Percentiles rank a stretch among this genome's conserved stretches.
These are phyloP conservation scores for Tricholoma saponaceum DNA, from an alignment of 768 basidiomycete species.

Conservation along the genomic window DNA sequence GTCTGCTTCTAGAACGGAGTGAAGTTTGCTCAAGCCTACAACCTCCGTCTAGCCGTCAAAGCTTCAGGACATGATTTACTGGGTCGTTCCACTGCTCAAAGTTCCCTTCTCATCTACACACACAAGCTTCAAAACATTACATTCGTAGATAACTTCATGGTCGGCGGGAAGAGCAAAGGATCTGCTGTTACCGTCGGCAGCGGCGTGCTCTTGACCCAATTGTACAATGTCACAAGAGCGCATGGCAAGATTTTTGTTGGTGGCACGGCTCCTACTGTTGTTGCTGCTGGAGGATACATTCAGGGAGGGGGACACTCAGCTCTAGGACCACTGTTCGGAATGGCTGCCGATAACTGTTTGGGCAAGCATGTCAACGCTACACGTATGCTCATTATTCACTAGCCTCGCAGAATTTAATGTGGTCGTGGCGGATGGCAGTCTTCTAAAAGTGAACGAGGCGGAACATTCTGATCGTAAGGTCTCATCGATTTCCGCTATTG, in stretches of 20 bases:
- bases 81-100: slow-evolving; percentile 30
- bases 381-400: not conserved
- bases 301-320: slow-evolving; percentile 31
- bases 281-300: slow-evolving; percentile 26
- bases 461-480: not conserved
- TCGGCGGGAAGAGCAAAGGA: slow-evolving; percentile 17
- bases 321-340: slow-evolving; percentile 20
- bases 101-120: slow-evolving; percentile 28
- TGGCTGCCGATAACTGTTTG: slow-evolving; percentile 19
- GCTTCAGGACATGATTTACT: slow-evolving; percentile 30
- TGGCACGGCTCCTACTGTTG: slow-evolving; percentile 24
- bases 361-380: not conserved
- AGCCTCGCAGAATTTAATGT: not conserved
- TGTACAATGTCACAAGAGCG: slow-evolving; percentile 18
- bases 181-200: slow-evolving; percentile 24
- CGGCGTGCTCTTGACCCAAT: slow-evolving; percentile 18
- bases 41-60: slow-evolving; percentile 28
- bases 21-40: slow-evolving; percentile 22
- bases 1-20: slow-evolving; percentile 21
- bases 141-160: slow-evolving; percentile 16
- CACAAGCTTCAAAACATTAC: slow-evolving; percentile 20
- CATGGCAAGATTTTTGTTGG: slow-evolving; percentile 23
- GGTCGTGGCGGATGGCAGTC: not conserved
- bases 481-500: too few relatives aligned
- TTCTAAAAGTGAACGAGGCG: not conserved